phyloP scores from a whole-genome alignment of 2,329 filamentous ascomycete species.

The Exophiala sideris region DNA sequence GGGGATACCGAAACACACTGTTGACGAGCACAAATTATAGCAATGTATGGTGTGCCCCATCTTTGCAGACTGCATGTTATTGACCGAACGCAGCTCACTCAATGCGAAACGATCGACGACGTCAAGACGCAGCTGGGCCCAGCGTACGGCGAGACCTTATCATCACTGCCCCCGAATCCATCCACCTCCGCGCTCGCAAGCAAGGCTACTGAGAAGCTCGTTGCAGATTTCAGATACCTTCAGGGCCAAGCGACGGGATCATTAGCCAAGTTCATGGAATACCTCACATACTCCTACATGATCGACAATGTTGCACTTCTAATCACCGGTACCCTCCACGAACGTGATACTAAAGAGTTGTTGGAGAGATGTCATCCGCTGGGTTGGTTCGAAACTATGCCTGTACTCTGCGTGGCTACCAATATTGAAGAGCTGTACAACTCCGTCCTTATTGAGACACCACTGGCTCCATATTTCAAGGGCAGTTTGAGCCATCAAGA shows the following conservation, averaged over 20 bases:
- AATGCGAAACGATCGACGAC: conserved; percentile 56
- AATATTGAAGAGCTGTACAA: conserved; percentile 99
- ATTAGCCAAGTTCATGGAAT: conserved; percentile 93
- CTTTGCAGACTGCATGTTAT: background rate
- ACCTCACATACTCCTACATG: conserved; percentile 99
- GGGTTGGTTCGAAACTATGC: conserved; percentile 99
- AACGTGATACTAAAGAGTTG: conserved; percentile 92
- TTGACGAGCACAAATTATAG: conserved; percentile 86
- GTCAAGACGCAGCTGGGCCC: conserved; percentile 96
- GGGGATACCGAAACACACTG: conserved; percentile 92
- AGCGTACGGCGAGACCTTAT: conserved; percentile 94
- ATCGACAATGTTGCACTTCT: conserved; percentile 98
- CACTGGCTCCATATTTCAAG: conserved; percentile 95
- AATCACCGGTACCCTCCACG: conserved; percentile 95
- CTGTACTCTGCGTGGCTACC: conserved; percentile 92
- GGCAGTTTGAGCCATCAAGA: conserved; percentile 93
- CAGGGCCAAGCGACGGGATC: conserved; percentile 90
- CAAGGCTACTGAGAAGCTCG: conserved; percentile 96
- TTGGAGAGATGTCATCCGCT: conserved; percentile 94
- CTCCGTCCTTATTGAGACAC: conserved; percentile 93
- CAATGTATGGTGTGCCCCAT: conserved; percentile 40
- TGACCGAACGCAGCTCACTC: conserved; percentile 17
- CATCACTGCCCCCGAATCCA: conserved; percentile 88
- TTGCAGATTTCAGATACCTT: conserved; percentile 94
- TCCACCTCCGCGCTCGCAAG: conserved; percentile 92